Evolutionary conservation across 345 rosid species (phyloP).

Genomic region (Salix arbutifolia): DNA sequence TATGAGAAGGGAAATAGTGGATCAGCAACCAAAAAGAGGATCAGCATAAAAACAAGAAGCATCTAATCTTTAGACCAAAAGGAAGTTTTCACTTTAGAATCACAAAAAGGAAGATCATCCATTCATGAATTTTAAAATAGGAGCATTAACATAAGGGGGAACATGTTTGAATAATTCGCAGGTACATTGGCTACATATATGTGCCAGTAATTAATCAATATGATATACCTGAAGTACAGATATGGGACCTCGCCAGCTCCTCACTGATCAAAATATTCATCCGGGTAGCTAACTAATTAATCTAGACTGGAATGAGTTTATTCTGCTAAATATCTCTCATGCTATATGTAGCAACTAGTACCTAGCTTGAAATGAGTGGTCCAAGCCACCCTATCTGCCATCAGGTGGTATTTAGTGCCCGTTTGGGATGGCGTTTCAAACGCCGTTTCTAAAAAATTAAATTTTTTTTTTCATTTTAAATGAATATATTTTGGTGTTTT

Average conservation of each 20-base stretch:
- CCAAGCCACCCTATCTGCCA: neutral
- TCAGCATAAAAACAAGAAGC: constrained; percentile 13
- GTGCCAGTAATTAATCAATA: no score
- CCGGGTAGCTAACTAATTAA: neutral
- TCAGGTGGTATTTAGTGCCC: neutral
- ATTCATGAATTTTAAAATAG: constrained; percentile 15
- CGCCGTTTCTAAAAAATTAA: no score
- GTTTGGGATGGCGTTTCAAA: no score
- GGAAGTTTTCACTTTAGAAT: constrained; percentile 24
- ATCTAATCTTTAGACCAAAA: constrained; percentile 34
- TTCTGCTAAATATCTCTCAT: neutral
- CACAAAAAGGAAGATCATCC: constrained; percentile 25
- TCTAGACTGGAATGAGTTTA: neutral
- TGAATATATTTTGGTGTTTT: no score
- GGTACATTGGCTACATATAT: neutral
- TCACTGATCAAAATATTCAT: neutral
- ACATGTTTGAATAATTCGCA: constrained; percentile 4
- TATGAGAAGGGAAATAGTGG: neutral
- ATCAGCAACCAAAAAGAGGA: neutral
- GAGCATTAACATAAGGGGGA: constrained; percentile 1
- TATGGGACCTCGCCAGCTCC: neutral
- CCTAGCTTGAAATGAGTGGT: neutral
- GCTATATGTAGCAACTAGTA: neutral
- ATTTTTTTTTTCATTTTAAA: no score
- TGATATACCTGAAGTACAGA: constrained; percentile 6